A percentile compares a stretch with the other conserved stretches of the same genome.
phyloP scores from a whole-genome alignment of 129 eudicot genomes.

The Escallonia herrerae region DNA sequence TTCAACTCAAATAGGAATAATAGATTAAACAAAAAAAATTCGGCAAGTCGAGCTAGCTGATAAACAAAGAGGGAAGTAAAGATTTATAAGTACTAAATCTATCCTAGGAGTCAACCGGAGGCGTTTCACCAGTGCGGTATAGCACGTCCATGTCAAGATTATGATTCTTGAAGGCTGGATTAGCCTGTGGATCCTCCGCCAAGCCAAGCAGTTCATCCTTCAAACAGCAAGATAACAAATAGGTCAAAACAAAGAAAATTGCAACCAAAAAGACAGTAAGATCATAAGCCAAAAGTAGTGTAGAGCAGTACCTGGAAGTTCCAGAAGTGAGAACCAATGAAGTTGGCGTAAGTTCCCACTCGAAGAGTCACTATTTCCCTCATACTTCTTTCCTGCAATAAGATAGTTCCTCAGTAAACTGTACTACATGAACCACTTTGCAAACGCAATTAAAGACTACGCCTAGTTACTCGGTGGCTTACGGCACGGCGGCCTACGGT shows the following conservation, averaged over 20 bases:
- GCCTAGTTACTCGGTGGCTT: too few relatives aligned
- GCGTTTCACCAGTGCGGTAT: constrained; percentile 85
- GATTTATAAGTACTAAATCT: too few relatives aligned
- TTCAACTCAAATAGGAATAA: too few relatives aligned
- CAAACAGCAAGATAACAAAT: constrained; percentile 4
- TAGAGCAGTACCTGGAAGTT: constrained; percentile 64
- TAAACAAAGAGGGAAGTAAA: too few relatives aligned
- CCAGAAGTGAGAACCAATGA: constrained; percentile 93
- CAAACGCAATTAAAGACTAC: too few relatives aligned
- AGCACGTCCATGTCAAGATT: constrained; percentile 68
- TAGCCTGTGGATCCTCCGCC: constrained; percentile 47
- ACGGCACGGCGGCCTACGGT: too few relatives aligned
- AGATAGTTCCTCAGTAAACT: background rate
- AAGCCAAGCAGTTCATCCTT: constrained; percentile 94
- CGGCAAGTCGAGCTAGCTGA: too few relatives aligned
- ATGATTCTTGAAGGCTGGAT: constrained; percentile 51
- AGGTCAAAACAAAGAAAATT: background rate
- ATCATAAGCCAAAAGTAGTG: too few relatives aligned
- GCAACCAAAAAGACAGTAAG: background rate
- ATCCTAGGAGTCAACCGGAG: background rate
- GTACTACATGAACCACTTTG: background rate
- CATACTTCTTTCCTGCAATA: constrained; percentile 29
- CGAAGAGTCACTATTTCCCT: constrained; percentile 74
- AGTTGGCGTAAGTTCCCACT: constrained; percentile 80
- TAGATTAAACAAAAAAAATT: too few relatives aligned